A percentile compares a stretch with the other conserved stretches of the same genome.
These are phyloP conservation scores for Annulohypoxylon truncatum DNA, from an alignment of 2,329 filamentous ascomycete species.

Conservation along the genomic window DNA sequence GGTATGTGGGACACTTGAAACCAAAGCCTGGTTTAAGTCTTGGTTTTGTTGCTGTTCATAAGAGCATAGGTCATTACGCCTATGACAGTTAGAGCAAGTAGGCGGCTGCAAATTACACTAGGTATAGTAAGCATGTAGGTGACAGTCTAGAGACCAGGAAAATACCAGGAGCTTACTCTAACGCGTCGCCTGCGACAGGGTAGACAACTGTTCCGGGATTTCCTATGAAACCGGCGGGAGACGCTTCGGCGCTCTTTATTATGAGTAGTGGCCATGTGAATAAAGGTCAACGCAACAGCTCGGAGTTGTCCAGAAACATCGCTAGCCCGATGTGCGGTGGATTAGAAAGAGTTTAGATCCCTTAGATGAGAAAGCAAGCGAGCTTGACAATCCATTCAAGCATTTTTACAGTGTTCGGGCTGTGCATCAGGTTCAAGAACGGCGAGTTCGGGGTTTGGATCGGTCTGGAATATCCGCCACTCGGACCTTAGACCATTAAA, in stretches of 20 bases:
- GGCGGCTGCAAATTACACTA: conserved; percentile 43
- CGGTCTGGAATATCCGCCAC: not conserved
- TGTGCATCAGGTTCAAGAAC: not conserved
- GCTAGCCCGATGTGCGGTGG: not conserved
- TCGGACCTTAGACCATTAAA: not conserved
- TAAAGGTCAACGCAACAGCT: not conserved
- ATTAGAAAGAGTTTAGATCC: not conserved
- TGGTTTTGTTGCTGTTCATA: conserved; percentile 19
- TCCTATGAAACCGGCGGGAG: conserved; percentile 36
- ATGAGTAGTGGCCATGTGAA: conserved; percentile 7
- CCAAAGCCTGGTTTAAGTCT: not conserved
- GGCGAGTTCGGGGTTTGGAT: not conserved
- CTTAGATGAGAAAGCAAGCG: not conserved
- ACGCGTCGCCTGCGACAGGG: conserved; percentile 18
- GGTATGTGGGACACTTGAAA: not conserved
- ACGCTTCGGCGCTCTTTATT: conserved; percentile 23
- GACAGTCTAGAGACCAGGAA: not conserved
- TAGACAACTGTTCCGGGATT: conserved; percentile 37
- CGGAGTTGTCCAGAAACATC: not conserved
- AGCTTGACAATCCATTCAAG: not conserved
- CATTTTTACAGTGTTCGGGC: not conserved
- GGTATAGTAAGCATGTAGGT: not conserved
- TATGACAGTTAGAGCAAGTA: conserved; percentile 39
- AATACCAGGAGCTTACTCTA: conserved; percentile 15
- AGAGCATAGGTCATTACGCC: conserved; percentile 41